Conservation (phyloP, 257 asterid species). For the Forsythia suspensa region DNA sequence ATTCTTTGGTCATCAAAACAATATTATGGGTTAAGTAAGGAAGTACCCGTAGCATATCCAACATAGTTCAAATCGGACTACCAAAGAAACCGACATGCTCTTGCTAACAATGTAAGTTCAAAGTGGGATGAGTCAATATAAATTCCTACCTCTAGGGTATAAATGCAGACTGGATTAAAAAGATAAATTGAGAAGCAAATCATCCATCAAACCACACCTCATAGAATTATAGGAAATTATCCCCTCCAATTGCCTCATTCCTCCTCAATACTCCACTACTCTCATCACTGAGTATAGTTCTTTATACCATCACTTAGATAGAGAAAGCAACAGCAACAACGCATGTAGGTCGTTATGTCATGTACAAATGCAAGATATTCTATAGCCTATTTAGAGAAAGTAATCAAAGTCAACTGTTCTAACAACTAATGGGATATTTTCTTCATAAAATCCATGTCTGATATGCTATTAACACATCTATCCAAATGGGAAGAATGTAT, state of each 20-base stretch:
- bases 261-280: neutral
- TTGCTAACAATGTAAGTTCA: neutral
- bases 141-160: neutral
- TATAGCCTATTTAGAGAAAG: too few species aligned
- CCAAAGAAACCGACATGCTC: neutral
- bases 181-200: neutral
- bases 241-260: neutral
- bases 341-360: slow-evolving; percentile 22
- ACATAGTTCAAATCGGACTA: neutral
- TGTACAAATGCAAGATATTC: slow-evolving; percentile 27
- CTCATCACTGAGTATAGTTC: too few species aligned
- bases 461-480: too few species aligned
- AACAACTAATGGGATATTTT: too few species aligned
- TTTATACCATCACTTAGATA: neutral
- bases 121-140: neutral
- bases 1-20: neutral
- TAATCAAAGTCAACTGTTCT: too few species aligned
- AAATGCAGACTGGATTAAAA: too few species aligned
- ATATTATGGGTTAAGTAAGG: neutral
- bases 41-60: neutral
- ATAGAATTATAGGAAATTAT: too few species aligned
- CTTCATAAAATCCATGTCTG: too few species aligned
- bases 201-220: neutral
- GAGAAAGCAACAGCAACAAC: neutral
- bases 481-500: too few species aligned